Base-by-base conservation (phyloP, 2,329 filamentous ascomycete genomes). In the Gnomoniopsis sp. region DNA sequence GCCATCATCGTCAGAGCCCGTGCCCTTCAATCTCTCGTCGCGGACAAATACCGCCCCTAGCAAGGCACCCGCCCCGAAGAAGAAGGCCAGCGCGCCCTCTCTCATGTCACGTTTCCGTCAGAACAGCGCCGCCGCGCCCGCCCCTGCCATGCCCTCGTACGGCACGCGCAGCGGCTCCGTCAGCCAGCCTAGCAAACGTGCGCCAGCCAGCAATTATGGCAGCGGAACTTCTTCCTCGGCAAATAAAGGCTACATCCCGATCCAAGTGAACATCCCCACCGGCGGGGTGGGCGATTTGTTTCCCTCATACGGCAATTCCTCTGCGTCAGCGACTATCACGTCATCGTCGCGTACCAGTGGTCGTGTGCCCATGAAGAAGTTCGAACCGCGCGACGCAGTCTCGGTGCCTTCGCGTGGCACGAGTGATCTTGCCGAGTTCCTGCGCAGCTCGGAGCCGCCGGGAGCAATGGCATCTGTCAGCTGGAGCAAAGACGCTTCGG, bases 401-500 rank as follows among this genome's bases (percentile, higher is more conserved):
- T 68, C 71, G n/a, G 63, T 65, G 8, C 64, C 70, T 3, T 71
- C 70, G 7, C 73, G 72, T n/a, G 72, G 75, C 49, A 91, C 88
- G 2, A 81, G 82, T 19, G 89, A 91, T 53, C 73, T 93, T 48
- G 89, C 90, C 0, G 84, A 86, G 53, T 93, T 93, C 70, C 74
- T 95, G 34, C 83, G 81, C 55, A 85, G 85, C 66, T 89, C 88
- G 15, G 86, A 80, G 36, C 88, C 89, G 3, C 86, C 87, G 1
- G 41, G 41, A 11, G 57, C 41, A 6, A 44, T 44, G 41, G 41
- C 19, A 8, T 19, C 41, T 8, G 41, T 17, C 17, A 44, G 41
- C 41, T 44, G 41, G 41, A 44, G 41, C 41, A 17, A 19, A 3
- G 41, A 44, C 19, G 41, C n/a, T 17, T 10, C n/a, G 41, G 17